Base-by-base conservation (phyloP, 805 yeast species). In the Pichia thaimueangensis region DNA sequence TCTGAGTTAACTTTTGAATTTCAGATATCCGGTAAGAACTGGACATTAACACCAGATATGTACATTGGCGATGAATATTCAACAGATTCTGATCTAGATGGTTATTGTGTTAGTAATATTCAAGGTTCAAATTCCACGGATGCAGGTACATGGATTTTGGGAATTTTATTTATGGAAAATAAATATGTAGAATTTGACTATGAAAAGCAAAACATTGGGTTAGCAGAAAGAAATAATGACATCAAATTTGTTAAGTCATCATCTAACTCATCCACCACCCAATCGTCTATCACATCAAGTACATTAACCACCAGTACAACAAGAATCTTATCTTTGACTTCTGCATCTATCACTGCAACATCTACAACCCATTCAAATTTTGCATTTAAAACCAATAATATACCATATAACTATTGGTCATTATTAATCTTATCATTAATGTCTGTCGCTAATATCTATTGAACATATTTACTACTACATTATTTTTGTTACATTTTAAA, bases 91-190 rank as follows among this genome's bases (percentile, higher is more conserved):
- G 56, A 49, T 0, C 66, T 72, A 43, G 27, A 49, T 16, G 80
- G 82, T 0, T 69, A 72, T 53, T 80, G 87, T 64, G 78, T 80
- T 11, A 74, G 83, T 6, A 79, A 78, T 51, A 68, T 80, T 44
- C 85, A 78, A 60, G 86, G 84, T 9, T 53, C 71, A n/a, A 62
- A 63, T 22, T 51, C 63, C 12, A 58, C 67, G 10, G 55, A 57
- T 27, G 59, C 65, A 40, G 63, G 63, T 15, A 56, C 69, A 1
- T 80, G 86, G 86, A 71, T 80, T 41, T 59, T 80, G 30, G 87
- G 87, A 5, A 80, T 76, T n/a, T 66, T 76, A 3, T 80, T 80
- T 53, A 57, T 80, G 50, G 70, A 71, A 45, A 65, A 67, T 25
- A 77, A 69, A 42, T 80, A 77, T 54, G 68, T 79, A 2, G 74